phyloP scores from a whole-genome alignment of 1,139 yeast species.

The Lodderomyces pseudojiufengensis region DNA sequence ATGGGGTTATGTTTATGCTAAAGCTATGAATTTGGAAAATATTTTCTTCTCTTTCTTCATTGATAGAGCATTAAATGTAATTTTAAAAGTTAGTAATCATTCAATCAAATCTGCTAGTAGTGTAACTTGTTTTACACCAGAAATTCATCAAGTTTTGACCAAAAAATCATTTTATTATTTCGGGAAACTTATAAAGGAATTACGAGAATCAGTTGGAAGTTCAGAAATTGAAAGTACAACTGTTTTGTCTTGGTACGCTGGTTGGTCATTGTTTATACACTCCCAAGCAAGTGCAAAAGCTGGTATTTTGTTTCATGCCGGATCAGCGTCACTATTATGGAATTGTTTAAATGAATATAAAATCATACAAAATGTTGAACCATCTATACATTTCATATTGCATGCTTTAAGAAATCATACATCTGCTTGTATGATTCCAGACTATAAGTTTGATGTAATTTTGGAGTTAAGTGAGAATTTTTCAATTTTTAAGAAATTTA shows the following conservation, averaged over 20 bases:
- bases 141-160: conserved; percentile 29
- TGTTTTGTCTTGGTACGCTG: conserved; percentile 35
- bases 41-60: conserved; percentile 35
- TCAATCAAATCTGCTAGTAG: conserved; percentile 13
- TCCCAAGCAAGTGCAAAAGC: conserved; percentile 34
- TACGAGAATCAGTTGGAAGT: conserved; percentile 29
- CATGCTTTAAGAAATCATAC: conserved; percentile 27
- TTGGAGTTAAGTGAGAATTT: conserved; percentile 25
- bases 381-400: conserved; percentile 24
- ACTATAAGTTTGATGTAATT: conserved; percentile 31
- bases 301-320: conserved; percentile 29
- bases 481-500: conserved; percentile 20
- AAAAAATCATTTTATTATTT: conserved; percentile 33
- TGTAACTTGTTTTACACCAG: conserved; percentile 24
- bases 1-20: conserved; percentile 31
- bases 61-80: conserved; percentile 35
- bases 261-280: conserved; percentile 37
- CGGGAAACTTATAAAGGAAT: conserved; percentile 31
- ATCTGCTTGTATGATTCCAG: conserved; percentile 29
- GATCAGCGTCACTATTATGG: conserved; percentile 32
- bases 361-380: conserved; percentile 20
- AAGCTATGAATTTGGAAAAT: conserved; percentile 22
- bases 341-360: conserved; percentile 25
- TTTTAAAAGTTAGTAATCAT: conserved; percentile 21
- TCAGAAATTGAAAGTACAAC: conserved; percentile 37